Conservation (phyloP, 768 basidiomycete species). For the Lactifluus piperatus region DNA sequence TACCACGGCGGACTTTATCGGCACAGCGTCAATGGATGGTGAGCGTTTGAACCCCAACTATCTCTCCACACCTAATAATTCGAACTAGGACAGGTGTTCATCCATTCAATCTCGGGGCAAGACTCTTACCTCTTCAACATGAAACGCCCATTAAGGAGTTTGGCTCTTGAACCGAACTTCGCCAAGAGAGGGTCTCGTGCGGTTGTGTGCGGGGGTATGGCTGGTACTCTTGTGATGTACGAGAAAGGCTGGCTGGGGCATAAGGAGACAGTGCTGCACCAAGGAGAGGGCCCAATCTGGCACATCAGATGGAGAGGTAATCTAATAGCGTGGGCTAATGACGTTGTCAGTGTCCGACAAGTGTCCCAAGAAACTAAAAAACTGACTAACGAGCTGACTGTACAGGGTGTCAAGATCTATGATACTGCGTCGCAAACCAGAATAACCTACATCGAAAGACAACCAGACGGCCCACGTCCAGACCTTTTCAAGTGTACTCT, state of each 20-base stretch:
- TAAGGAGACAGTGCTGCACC: conserved; percentile 76
- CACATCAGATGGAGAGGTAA: conserved; percentile 76
- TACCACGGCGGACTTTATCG: conserved; percentile 78
- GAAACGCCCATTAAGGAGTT: conserved; percentile 83
- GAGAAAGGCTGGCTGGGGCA: conserved; percentile 98
- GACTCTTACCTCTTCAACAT: conserved; percentile 85
- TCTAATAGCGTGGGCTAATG: conserved; percentile 95
- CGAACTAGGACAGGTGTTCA: conserved; percentile 77
- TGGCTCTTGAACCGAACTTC: conserved; percentile 88
- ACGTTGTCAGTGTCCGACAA: conserved; percentile 47
- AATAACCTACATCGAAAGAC: conserved; percentile 80
- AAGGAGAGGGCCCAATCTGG: conserved; percentile 93
- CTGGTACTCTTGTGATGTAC: conserved; percentile 74
- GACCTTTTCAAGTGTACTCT: conserved; percentile 93
- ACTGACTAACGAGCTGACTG: not conserved
- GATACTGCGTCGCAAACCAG: conserved; percentile 70
- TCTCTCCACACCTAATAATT: not conserved
- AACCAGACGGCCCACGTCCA: conserved; percentile 74
- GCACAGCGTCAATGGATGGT: conserved; percentile 93
- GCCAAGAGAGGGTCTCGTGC: conserved; percentile 66
- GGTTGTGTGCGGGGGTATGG: conserved; percentile 88
- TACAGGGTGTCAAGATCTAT: conserved; percentile 88
- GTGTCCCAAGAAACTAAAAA: not conserved
- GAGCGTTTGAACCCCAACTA: conserved; percentile 24
- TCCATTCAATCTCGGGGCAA: conserved; percentile 69